phyloP scores from a whole-genome alignment of 2,329 filamentous ascomycete species.

The Massarina eburnea region DNA sequence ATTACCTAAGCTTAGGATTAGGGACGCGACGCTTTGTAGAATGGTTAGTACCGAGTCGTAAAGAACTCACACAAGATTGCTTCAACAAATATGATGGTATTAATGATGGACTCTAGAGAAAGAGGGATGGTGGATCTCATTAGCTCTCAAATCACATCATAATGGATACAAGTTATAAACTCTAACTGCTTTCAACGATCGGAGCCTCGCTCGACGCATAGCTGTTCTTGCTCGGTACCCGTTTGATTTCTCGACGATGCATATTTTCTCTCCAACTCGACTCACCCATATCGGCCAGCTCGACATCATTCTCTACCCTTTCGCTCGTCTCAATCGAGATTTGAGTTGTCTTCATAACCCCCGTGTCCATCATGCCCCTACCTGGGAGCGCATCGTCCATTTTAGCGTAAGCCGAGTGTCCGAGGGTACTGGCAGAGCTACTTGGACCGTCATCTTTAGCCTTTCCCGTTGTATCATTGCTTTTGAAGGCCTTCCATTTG shows the following conservation, averaged over 20 bases:
- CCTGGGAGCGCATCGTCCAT: conserved; percentile 8
- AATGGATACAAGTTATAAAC: background rate
- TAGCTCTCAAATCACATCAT: no score
- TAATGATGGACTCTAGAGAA: background rate
- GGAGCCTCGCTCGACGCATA: background rate
- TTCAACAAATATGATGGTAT: no score
- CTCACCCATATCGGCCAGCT: conserved; percentile 6
- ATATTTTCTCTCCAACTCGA: background rate
- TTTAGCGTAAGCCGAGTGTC: conserved; percentile 14
- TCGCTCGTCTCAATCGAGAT: conserved; percentile 9
- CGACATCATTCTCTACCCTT: conserved; percentile 1
- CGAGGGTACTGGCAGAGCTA: conserved; percentile 1
- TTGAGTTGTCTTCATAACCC: conserved; percentile 17
- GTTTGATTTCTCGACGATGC: background rate
- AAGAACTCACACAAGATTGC: no score
- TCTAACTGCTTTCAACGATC: background rate
- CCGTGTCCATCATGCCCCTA: conserved; percentile 6
- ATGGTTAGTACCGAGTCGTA: no score
- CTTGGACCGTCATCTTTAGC: background rate
- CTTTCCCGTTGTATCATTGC: no score
- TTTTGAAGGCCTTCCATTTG: conserved; percentile 1
- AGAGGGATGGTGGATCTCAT: no score
- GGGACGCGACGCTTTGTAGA: no score
- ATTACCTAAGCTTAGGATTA: no score
- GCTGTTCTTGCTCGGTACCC: background rate